Evolutionary conservation across 768 basidiomycete species (phyloP).

Genomic region (Royoungia palumana): DNA sequence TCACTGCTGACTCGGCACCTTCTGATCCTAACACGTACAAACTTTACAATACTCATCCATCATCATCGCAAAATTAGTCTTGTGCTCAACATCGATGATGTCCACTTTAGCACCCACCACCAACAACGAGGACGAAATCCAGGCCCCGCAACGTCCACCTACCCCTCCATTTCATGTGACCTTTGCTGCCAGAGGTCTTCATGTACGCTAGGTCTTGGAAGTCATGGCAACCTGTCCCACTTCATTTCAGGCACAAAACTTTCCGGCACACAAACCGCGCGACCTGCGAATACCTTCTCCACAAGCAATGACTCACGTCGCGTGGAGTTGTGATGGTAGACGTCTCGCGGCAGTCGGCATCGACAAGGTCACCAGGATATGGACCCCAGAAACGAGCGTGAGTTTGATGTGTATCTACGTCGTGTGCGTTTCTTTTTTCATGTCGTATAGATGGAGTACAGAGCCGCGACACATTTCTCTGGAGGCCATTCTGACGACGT

Average conservation of each 20-base stretch:
- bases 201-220: slow-evolving; percentile 45
- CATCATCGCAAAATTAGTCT: background rate
- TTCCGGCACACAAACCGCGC: slow-evolving; percentile 76
- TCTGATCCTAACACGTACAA: slow-evolving; percentile 26
- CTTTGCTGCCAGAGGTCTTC: slow-evolving; percentile 65
- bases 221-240: slow-evolving; percentile 13
- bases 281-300: slow-evolving; percentile 64
- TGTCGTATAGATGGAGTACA: slow-evolving; percentile 57
- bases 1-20: slow-evolving; percentile 7
- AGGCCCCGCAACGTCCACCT: slow-evolving; percentile 56
- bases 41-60: slow-evolving; percentile 2
- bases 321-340: slow-evolving; percentile 84
- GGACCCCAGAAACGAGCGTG: slow-evolving; percentile 76
- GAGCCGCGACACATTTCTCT: slow-evolving; percentile 60
- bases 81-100: slow-evolving; percentile 14
- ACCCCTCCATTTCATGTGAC: slow-evolving; percentile 73
- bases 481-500: slow-evolving; percentile 77
- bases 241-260: slow-evolving; percentile 60
- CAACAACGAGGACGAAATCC: slow-evolving; percentile 54
- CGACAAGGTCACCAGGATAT: slow-evolving; percentile 74
- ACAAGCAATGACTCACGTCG: slow-evolving; percentile 69
- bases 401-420: background rate
- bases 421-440: background rate
- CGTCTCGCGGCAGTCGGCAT: slow-evolving; percentile 79
- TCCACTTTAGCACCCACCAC: slow-evolving; percentile 20